A percentile compares a stretch with the other conserved stretches of the same genome.
phyloP scores from a whole-genome alignment of 352 stramenopile species.

The Phytopythium montanum region DNA sequence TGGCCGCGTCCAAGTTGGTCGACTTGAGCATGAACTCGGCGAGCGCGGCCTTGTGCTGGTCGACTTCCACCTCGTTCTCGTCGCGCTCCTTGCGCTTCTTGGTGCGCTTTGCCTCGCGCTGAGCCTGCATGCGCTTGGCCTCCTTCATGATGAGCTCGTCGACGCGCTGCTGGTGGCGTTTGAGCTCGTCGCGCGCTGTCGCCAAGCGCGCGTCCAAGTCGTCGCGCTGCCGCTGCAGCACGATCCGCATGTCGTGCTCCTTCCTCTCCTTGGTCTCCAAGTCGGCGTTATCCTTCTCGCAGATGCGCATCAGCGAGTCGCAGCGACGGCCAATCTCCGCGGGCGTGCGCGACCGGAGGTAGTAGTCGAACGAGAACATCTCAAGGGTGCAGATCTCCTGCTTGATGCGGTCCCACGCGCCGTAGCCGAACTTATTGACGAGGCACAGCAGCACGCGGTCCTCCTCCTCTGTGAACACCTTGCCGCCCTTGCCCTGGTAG shows the following conservation, averaged over 20 bases:
- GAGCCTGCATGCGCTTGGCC: constrained; percentile 80
- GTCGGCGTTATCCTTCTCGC: constrained; percentile 92
- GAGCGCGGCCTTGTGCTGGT: constrained; percentile 53
- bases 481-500: constrained; percentile 88
- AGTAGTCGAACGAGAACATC: constrained; percentile 98
- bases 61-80: constrained; percentile 63
- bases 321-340: constrained; percentile 95
- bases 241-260: constrained; percentile 51
- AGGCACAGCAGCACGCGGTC: constrained; percentile 97
- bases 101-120: constrained; percentile 70
- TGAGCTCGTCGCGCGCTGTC: constrained; percentile 65
- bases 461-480: constrained; percentile 96
- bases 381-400: constrained; percentile 92
- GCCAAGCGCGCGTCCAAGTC: constrained; percentile 63
- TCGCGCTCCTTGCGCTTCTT: constrained; percentile 80
- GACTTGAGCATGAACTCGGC: constrained; percentile 48
- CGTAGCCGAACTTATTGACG: constrained; percentile 97
- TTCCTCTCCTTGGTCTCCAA: constrained; percentile 76
- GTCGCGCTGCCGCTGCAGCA: constrained; percentile 66
- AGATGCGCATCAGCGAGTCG: constrained; percentile 93
- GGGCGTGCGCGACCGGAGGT: constrained; percentile 95
- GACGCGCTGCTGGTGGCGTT: constrained; percentile 71
- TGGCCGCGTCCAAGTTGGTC: constrained; percentile 61
- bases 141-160: constrained; percentile 89
- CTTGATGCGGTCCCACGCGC: constrained; percentile 96